A percentile compares a stretch with the other conserved stretches of the same genome.
phyloP scores from a whole-genome alignment of 768 basidiomycete genomes.

The Hypholoma sublateritium region DNA sequence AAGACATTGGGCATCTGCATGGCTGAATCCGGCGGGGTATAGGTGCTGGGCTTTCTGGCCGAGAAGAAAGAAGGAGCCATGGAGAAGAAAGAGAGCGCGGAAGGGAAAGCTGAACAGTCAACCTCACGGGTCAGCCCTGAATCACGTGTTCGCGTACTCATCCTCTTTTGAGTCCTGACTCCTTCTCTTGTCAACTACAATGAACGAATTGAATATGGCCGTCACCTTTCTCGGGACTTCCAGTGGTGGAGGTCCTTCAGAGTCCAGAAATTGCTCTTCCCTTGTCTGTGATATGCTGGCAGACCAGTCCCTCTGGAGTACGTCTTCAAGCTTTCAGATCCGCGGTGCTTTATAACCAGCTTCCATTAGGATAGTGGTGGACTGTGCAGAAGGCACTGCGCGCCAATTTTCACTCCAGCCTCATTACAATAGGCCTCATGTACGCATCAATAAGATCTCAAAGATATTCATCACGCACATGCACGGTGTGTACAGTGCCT shows the following conservation, averaged over 20 bases:
- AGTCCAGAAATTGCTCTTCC: conserved; percentile 75
- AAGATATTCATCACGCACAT: conserved; percentile 86
- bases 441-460: conserved; percentile 47
- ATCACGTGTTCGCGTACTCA: conserved; percentile 33
- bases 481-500: conserved; percentile 52
- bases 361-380: conserved; percentile 57
- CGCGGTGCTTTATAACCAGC: conserved; percentile 7
- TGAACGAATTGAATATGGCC: conserved; percentile 41
- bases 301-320: conserved; percentile 69
- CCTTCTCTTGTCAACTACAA: conserved; percentile 14
- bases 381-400: conserved; percentile 80
- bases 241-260: conserved; percentile 73
- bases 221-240: conserved; percentile 78
- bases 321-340: conserved; percentile 15
- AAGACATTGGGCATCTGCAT: conserved; percentile 49
- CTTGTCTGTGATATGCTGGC: conserved; percentile 59
- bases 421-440: conserved; percentile 21
- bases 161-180: too few species aligned
- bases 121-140: conserved; percentile 21
- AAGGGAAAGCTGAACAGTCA: conserved; percentile 6
- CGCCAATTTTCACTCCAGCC: conserved; percentile 67
- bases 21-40: conserved; percentile 11
- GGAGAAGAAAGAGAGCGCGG: conserved; percentile 8
- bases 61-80: conserved; percentile 8
- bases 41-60: neutral